Evolutionary conservation across 768 basidiomycete species (phyloP), one percentile per base, ranked within the genome.

Genomic region (Tremella fuciformis): DNA sequence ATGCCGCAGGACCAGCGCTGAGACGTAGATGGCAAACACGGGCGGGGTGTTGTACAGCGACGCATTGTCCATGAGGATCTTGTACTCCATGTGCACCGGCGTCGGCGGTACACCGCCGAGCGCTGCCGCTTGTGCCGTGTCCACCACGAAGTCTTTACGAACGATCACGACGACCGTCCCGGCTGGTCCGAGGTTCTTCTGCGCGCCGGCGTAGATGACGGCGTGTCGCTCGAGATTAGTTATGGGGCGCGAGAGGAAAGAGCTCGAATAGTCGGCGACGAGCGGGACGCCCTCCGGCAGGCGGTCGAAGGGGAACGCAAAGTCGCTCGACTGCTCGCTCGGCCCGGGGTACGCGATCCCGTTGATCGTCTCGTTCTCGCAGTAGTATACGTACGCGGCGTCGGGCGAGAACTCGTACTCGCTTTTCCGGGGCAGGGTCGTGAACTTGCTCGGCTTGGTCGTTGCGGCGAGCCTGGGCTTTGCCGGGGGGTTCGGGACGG

Each of bases 291-390:
- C 74, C 0, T 84, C 81, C 8, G 78, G 78, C 44, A 93, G 80
- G 55, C 83, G 81, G 60, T 87, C 82, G 81, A 88, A 92, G 3
- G 93, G 93, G 82, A 97, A 96, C 19, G 86, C 82, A 22, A 82
- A 61, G 9, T 63, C 50, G 16, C 60, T 80, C 4, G 84, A 79
- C 22, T 80, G 81, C 18, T 73, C 70, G 8, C 25, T 24, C 11
- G 29, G 29, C 29, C 29, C 29, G 1, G 86, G 80, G 79, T 89
- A 98, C 80, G 98, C 87, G 48, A 92, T 87, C 42, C 96, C 96
- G 66, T 94, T 87, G 58, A 98, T 88, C 13, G 96, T 99, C 81
- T 99, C 96, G 81, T 99, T 99, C 77, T 96, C 96, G 83, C 96
- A 99, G 80, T 96, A 98, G 80, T 94, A 98, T 59, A 97, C 86